phyloP scores from a whole-genome alignment of 805 yeast species.

The Cyberlindnera subsufficiens region DNA sequence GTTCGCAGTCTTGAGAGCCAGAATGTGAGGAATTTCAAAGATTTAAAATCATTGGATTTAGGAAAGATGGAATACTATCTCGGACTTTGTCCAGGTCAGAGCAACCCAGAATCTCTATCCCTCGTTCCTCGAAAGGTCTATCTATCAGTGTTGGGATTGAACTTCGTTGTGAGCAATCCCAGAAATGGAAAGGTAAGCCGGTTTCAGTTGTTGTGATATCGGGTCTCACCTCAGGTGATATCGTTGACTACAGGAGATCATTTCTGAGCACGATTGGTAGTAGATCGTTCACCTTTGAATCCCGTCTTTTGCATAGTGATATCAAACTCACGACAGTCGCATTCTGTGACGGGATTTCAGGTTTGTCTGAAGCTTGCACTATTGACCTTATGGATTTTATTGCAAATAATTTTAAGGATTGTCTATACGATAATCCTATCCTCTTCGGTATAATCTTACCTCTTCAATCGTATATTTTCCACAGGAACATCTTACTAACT shows the following conservation, averaged over 20 bases:
- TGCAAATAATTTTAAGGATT: neutral
- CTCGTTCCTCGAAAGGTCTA: neutral
- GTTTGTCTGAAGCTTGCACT: slow-evolving; percentile 14
- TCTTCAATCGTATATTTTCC: neutral
- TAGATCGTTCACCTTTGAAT: slow-evolving; percentile 24
- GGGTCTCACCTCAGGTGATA: slow-evolving; percentile 26
- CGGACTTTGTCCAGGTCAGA: slow-evolving; percentile 36
- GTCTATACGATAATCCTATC: neutral
- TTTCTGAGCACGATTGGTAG: slow-evolving; percentile 21
- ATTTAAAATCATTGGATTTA: slow-evolving; percentile 25
- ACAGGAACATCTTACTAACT: slow-evolving; percentile 6
- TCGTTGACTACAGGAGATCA: slow-evolving; percentile 41
- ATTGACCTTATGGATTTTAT: slow-evolving; percentile 7
- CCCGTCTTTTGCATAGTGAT: slow-evolving; percentile 13
- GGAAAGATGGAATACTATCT: slow-evolving; percentile 35
- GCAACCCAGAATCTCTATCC: slow-evolving; percentile 15
- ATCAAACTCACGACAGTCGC: slow-evolving; percentile 26
- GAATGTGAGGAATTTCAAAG: slow-evolving; percentile 28
- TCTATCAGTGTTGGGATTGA: slow-evolving; percentile 11
- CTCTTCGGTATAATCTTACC: neutral
- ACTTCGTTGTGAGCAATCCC: slow-evolving; percentile 11
- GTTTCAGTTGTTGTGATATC: slow-evolving; percentile 28
- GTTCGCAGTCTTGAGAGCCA: slow-evolving; percentile 33
- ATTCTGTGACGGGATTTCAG: slow-evolving; percentile 35
- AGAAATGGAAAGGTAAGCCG: slow-evolving; percentile 29